Base-by-base conservation (phyloP, 1,284 basidiomycete genomes). In the Peniophora sp. region DNA sequence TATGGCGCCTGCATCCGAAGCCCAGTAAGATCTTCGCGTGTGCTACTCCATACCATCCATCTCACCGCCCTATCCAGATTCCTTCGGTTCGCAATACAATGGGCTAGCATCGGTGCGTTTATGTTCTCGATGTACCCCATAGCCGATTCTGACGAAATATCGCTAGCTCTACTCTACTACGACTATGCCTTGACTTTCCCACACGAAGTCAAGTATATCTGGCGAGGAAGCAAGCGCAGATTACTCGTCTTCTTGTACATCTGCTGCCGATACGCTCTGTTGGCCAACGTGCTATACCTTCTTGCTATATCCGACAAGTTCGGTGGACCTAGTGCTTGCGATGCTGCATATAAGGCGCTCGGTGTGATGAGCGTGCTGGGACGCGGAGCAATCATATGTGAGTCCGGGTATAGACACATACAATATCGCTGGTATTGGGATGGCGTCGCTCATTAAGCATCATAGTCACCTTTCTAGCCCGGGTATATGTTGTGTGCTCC, bases 401-500 rank as follows among this genome's bases (percentile, higher is more conserved):
- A n/a, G 37, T 41, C 8, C 6, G 6, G 18, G 15, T 5, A 5
- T 41, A n/a, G n/a, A n/a, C n/a, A n/a, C n/a, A n/a, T n/a, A n/a
- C n/a, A n/a, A n/a, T n/a, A n/a, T n/a, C 45, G 55, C 62, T 58
- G n/a, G n/a, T n/a, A n/a, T n/a, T n/a, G n/a, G n/a, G n/a, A n/a
- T n/a, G n/a, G n/a, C n/a, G n/a, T n/a, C n/a, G n/a, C n/a, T n/a
- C n/a, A n/a, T n/a, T n/a, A n/a, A n/a, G n/a, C n/a, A n/a, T n/a
- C n/a, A n/a, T n/a, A 68, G 66, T 58, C 27, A 62, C 64, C 0
- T 65, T 67, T 59, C 55, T 60, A 10, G 55, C 58, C 22, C 54
- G 68, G 44, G 67, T 66, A 1, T 69, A 62, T 42, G 67, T 64
- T 1, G 60, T 70, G 2, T 70, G 56, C 43, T 55, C 53, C 17